These are phyloP conservation scores for Fusarium tupiense DNA, from an alignment of 2,329 filamentous ascomycete genomes.

Conservation along the genomic window DNA sequence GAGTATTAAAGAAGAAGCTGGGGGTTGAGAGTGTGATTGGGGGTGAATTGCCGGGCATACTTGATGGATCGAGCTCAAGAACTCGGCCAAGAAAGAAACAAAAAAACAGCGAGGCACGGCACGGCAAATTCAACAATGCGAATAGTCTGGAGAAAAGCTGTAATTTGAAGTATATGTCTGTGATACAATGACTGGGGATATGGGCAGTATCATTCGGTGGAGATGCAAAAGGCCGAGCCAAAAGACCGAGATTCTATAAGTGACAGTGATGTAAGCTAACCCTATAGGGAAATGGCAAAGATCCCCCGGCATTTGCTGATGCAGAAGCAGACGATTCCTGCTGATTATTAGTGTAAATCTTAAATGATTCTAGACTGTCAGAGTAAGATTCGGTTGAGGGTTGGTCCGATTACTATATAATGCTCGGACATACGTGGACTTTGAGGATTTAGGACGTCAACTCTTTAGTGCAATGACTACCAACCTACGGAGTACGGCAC, in stretches of 20 bases:
- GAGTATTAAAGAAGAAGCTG: constrained; percentile 28
- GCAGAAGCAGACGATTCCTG: background rate
- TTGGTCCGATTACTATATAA: constrained; percentile 8
- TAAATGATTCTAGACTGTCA: background rate
- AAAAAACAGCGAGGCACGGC: constrained; percentile 16
- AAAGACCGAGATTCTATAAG: constrained; percentile 25
- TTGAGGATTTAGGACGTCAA: background rate
- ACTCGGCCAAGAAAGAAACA: background rate
- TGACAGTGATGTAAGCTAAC: constrained; percentile 4
- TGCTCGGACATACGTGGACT: background rate
- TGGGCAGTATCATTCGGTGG: background rate
- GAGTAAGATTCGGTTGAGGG: constrained; percentile 19
- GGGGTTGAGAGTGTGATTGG: constrained; percentile 20
- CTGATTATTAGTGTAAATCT: background rate
- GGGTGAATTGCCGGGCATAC: constrained; percentile 11
- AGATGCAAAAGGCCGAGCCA: constrained; percentile 26
- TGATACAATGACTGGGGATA: background rate
- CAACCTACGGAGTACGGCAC: background rate
- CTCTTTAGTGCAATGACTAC: background rate
- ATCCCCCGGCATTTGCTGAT: background rate
- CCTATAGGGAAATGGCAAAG: background rate
- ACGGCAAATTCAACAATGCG: constrained; percentile 14
- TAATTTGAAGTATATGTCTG: background rate
- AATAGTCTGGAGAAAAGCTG: background rate
- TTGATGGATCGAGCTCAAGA: background rate